These are phyloP conservation scores for Aspergillus latus DNA, from an alignment of 2,329 filamentous ascomycete species.

Conservation along the genomic window DNA sequence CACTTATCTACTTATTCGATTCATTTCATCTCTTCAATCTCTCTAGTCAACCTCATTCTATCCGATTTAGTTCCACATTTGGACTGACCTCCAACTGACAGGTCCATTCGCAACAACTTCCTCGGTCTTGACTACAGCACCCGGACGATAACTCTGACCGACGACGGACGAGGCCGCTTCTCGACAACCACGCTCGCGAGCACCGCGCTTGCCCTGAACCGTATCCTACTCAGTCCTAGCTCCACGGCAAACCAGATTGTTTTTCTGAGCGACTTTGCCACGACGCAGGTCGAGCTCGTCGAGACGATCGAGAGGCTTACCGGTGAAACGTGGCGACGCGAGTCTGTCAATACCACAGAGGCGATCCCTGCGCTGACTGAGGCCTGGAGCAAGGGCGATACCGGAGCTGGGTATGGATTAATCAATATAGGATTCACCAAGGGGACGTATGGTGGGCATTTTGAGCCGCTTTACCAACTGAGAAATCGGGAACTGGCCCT, in stretches of 20 bases:
- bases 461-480: conserved; percentile 3
- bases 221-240: conserved; percentile 10
- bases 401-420: conserved; percentile 9
- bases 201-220: conserved; percentile 15
- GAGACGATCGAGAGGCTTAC: conserved; percentile 14
- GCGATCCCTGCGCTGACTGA: not conserved
- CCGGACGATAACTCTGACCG: conserved; percentile 10
- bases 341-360: conserved; percentile 9
- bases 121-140: conserved; percentile 10
- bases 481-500: conserved; percentile 12
- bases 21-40: not conserved
- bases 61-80: no score
- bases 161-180: conserved; percentile 10
- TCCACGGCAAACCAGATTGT: conserved; percentile 17
- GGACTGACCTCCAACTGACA: not conserved
- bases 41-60: not conserved
- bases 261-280: conserved; percentile 17
- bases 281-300: conserved; percentile 16
- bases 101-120: conserved; percentile 15
- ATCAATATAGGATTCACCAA: conserved; percentile 16
- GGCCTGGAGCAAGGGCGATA: conserved; percentile 5
- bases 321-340: conserved; percentile 10
- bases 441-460: conserved; percentile 11
- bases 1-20: not conserved
- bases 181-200: conserved; percentile 16